Conservation (phyloP, 2,329 filamentous ascomycete species). For the Aspergillus costaricaensis region DNA sequence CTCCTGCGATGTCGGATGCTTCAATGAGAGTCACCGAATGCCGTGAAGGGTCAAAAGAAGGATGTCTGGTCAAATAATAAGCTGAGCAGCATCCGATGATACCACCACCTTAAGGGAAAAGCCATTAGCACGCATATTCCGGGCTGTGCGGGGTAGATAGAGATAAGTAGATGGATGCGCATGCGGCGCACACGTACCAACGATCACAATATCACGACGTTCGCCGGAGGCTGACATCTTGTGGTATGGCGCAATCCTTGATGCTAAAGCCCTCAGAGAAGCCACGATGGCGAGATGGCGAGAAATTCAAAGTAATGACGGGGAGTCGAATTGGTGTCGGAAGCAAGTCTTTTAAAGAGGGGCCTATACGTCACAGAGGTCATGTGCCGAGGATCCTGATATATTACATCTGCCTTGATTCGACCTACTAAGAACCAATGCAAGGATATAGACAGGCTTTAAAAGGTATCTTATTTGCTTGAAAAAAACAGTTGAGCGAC, state of each 20-base stretch:
- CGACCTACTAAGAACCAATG: conserved; percentile 1
- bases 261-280: conserved; percentile 20
- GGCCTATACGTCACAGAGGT: conserved; percentile 36
- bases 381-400: conserved; percentile 25
- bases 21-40: conserved; percentile 86
- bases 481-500: conserved; percentile 1
- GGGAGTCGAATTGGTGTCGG: background rate
- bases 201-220: conserved; percentile 43
- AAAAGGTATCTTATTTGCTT: conserved; percentile 7
- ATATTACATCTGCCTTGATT: background rate
- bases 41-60: conserved; percentile 70
- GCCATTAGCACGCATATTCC: conserved; percentile 17
- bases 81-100: conserved; percentile 91
- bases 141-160: conserved; percentile 26
- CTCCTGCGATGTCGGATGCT: conserved; percentile 81
- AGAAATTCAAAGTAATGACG: background rate
- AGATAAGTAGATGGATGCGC: conserved; percentile 2
- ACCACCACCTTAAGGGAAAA: conserved; percentile 67
- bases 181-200: conserved; percentile 33
- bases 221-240: conserved; percentile 35
- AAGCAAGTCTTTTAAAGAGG: conserved; percentile 2
- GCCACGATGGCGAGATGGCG: conserved; percentile 24
- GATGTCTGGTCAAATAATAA: conserved; percentile 86
- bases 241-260: conserved; percentile 20
- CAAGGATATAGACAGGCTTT: conserved; percentile 6